Evolutionary conservation across 2,329 filamentous ascomycete species (phyloP).

Genomic region (Akanthomyces muscarius): DNA sequence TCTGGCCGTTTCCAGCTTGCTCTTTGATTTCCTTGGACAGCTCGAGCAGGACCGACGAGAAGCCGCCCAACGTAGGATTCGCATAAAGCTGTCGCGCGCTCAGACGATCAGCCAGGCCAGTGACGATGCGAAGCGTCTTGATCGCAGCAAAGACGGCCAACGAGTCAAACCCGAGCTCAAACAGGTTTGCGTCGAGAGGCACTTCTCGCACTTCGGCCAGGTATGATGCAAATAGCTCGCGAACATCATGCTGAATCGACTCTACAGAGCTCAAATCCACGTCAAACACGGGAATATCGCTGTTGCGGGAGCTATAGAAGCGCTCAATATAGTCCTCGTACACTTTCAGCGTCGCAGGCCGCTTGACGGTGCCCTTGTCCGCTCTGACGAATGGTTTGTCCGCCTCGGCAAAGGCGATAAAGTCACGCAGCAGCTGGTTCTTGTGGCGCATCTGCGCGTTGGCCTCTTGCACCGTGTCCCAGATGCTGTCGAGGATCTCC

Average conservation of each 20-base stretch:
- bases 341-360: constrained; percentile 34
- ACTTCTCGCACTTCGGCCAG: constrained; percentile 21
- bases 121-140: constrained; percentile 29
- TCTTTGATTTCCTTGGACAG: constrained; percentile 20
- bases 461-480: constrained; percentile 40
- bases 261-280: constrained; percentile 24
- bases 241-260: constrained; percentile 22
- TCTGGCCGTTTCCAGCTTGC: background rate
- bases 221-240: constrained; percentile 21
- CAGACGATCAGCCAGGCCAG: constrained; percentile 28
- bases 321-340: constrained; percentile 45
- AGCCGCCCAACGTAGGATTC: constrained; percentile 27
- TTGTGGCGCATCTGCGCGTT: constrained; percentile 39
- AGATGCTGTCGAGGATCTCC: constrained; percentile 39
- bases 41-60: constrained; percentile 25
- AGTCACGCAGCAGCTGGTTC: constrained; percentile 38
- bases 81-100: constrained; percentile 34
- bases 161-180: constrained; percentile 31
- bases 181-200: constrained; percentile 25
- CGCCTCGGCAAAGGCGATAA: constrained; percentile 37
- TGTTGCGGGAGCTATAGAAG: constrained; percentile 34
- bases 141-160: constrained; percentile 28
- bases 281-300: constrained; percentile 18
- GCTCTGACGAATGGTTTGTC: constrained; percentile 42
- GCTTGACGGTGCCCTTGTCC: constrained; percentile 43